phyloP scores from a whole-genome alignment of 1,284 basidiomycete species.

The Fomitopsis schrenkii region DNA sequence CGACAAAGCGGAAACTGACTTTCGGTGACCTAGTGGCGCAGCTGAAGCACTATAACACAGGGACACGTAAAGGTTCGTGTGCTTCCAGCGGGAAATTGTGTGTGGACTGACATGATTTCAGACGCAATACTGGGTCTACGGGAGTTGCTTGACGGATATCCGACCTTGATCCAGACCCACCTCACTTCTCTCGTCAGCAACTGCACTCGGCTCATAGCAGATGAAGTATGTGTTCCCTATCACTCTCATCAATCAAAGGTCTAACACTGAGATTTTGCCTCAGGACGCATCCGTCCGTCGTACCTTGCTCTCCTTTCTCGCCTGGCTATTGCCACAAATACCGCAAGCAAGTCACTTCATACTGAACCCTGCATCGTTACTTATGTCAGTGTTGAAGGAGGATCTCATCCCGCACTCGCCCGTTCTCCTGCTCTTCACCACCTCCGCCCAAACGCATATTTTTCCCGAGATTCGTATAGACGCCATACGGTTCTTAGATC shows the following conservation, averaged over 20 bases:
- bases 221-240: constrained; percentile 56
- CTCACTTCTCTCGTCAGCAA: constrained; percentile 65
- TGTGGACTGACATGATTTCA: constrained; percentile 20
- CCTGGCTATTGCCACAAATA: constrained; percentile 71
- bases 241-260: background rate
- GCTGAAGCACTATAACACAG: constrained; percentile 80
- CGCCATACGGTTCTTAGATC: constrained; percentile 77
- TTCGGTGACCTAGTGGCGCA: constrained; percentile 79
- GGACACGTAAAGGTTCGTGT: constrained; percentile 63
- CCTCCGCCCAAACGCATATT: constrained; percentile 92
- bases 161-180: constrained; percentile 50
- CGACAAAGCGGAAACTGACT: constrained; percentile 74
- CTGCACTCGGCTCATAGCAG: constrained; percentile 70
- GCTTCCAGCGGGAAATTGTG: too few species aligned
- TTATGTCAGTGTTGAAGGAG: constrained; percentile 37
- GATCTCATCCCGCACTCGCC: constrained; percentile 70
- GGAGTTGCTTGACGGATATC: constrained; percentile 74
- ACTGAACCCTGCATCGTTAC: background rate
- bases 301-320: constrained; percentile 53
- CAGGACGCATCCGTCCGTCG: constrained; percentile 68
- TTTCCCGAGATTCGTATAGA: constrained; percentile 93
- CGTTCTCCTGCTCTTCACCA: constrained; percentile 77
- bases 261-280: background rate
- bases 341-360: constrained; percentile 41
- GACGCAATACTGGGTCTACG: constrained; percentile 82